Base-by-base conservation (phyloP, 2,329 filamentous ascomycete species). In the Calonectria pseudoreteaudii region DNA sequence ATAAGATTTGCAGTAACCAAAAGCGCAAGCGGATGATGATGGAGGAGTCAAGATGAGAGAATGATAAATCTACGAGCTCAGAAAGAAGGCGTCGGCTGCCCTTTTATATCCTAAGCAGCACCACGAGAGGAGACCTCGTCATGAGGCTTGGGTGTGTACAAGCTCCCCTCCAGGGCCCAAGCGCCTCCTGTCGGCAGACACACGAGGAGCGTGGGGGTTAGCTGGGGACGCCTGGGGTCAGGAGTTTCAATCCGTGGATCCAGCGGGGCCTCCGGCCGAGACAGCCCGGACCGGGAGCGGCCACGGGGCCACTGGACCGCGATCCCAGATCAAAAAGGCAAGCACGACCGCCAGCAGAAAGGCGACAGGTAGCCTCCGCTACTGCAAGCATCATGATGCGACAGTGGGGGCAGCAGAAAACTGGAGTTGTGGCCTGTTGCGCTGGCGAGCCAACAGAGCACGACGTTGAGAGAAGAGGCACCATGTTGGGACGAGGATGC, bases 141-240 rank as follows among this genome's bases (percentile, higher is more conserved):
- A 80, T 80, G 78, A 80, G 78, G 78, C 75, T 76, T 74, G 67
- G 38, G 58, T 41, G 41, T 16, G 44, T 23, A 66, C 76, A 72
- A 72, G 68, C 64, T 66, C 53, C 70, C 64, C 38, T 71, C 65
- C 66, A 56, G 18, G 65, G 64, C 62, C 68, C 68, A 68, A 75
- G 72, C 65, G 74, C 70, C 70, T 72, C 74, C 56, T 67, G 66
- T 75, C 73, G 71, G 75, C 71, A 74, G 67, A 76, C 68, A 68
- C 75, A 76, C 71, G 70, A 75, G 66, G n/a, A 31, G 68, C 78
- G 78, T 80, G 78, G 78, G 78, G 78, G 78, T 80, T 77, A 74
- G 72, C 65, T 72, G 71, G 50, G 70, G 72, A 71, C 44, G 70
- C 47, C 69, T 71, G 69, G 69, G 69, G 65, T 74, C 60, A 74